These are phyloP conservation scores for Dactylellina cionopaga DNA, from an alignment of 2,329 filamentous ascomycete genomes.

Conservation along the genomic window DNA sequence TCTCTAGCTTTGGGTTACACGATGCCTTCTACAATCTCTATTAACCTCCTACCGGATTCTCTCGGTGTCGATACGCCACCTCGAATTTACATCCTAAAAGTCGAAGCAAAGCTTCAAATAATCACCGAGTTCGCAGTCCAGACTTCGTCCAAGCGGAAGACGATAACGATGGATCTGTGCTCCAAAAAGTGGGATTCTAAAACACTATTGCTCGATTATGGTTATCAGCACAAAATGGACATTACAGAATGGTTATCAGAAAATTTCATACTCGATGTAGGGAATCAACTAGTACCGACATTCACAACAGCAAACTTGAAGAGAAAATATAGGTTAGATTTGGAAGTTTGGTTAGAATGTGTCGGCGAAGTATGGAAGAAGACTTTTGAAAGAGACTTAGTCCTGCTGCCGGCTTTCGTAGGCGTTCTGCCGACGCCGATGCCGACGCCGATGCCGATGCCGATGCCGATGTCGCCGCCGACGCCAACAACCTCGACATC, in stretches of 20 bases:
- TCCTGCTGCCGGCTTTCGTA: slow-evolving; percentile 30
- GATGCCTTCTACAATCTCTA: slow-evolving; percentile 18
- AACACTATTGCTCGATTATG: slow-evolving; percentile 34
- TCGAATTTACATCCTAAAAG: slow-evolving; percentile 32
- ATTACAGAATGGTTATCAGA: slow-evolving; percentile 39
- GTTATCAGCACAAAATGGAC: slow-evolving; percentile 35
- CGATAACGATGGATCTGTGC: slow-evolving; percentile 33
- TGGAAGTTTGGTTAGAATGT: slow-evolving; percentile 38
- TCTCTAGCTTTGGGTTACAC: slow-evolving; percentile 18
- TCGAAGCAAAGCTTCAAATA: slow-evolving; percentile 36
- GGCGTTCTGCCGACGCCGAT: background rate
- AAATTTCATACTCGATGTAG: slow-evolving; percentile 37
- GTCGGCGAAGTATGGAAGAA: slow-evolving; percentile 48
- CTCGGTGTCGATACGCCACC: slow-evolving; percentile 27
- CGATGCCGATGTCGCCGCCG: background rate
- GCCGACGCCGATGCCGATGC: slow-evolving; percentile 6
- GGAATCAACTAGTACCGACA: slow-evolving; percentile 41
- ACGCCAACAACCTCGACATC: slow-evolving; percentile 1
- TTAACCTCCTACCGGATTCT: slow-evolving; percentile 39
- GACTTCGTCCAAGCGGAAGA: slow-evolving; percentile 15
- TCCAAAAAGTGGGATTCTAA: slow-evolving; percentile 14
- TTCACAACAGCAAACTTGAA: slow-evolving; percentile 39
- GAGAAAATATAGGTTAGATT: slow-evolving; percentile 32
- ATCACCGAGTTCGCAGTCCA: slow-evolving; percentile 35
- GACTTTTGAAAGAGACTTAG: slow-evolving; percentile 39